Conservation (phyloP, 352 stramenopile species). For the Phytophthora sp. region DNA sequence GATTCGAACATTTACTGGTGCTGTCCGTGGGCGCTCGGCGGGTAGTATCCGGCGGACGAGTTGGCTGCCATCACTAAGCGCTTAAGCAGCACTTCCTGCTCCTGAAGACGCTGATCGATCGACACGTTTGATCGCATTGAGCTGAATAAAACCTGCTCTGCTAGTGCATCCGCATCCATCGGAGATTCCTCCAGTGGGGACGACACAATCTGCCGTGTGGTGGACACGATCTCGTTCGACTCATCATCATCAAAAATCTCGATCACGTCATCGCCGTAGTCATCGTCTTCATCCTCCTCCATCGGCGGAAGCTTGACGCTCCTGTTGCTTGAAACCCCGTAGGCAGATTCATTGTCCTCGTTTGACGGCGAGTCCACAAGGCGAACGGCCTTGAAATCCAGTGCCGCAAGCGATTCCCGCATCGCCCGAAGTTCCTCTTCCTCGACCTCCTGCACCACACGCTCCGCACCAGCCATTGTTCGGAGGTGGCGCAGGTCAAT, state of each 20-base stretch:
- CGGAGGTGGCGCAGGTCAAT: conserved; percentile 47
- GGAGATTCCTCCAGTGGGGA: conserved; percentile 33
- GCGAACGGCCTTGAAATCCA: conserved; percentile 36
- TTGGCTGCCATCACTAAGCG: conserved; percentile 45
- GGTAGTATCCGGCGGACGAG: conserved; percentile 37
- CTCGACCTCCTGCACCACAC: conserved; percentile 41
- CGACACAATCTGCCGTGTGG: conserved; percentile 39
- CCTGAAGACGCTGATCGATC: conserved; percentile 45
- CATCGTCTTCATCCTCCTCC: conserved; percentile 34
- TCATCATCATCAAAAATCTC: conserved; percentile 27
- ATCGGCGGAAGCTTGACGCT: conserved; percentile 32
- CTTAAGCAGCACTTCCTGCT: conserved; percentile 45
- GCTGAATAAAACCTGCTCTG: conserved; percentile 34
- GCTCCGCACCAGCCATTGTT: conserved; percentile 42
- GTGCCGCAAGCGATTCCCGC: conserved; percentile 37
- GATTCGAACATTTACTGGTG: conserved; percentile 22
- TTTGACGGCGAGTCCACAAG: conserved; percentile 25
- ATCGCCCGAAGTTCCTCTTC: conserved; percentile 42
- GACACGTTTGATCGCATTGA: conserved; percentile 29
- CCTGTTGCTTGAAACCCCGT: conserved; percentile 27
- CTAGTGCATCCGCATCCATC: conserved; percentile 7
- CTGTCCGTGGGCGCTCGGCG: conserved; percentile 24
- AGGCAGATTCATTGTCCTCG: conserved; percentile 2
- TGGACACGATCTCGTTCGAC: conserved; percentile 30
- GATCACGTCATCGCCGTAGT: conserved; percentile 35